phyloP scores from a whole-genome alignment of 2,329 filamentous ascomycete genomes.

The Hymenoscyphus scutula region DNA sequence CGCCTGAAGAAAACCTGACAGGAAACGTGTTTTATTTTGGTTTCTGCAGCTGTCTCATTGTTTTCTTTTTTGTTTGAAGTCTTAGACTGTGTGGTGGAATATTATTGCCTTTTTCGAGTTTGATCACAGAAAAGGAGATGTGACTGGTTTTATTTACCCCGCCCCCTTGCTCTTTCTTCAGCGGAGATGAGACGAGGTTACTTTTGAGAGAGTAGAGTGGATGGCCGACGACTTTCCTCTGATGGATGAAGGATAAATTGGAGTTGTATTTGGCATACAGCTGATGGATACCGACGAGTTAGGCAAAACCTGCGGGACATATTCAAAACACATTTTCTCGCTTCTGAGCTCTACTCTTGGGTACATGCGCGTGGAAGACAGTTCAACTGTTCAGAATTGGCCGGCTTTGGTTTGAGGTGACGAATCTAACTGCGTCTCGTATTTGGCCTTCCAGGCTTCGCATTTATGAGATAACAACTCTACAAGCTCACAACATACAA shows the following conservation, averaged over 20 bases:
- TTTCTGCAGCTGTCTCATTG: background rate
- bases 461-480: too few relatives aligned
- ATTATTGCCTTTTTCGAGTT: background rate
- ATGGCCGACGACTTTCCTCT: background rate
- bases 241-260: background rate
- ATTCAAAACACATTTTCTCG: too few relatives aligned
- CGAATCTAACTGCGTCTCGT: too few relatives aligned
- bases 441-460: too few relatives aligned
- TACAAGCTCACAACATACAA: too few relatives aligned
- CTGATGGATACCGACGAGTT: too few relatives aligned
- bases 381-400: too few relatives aligned
- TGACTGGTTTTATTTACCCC: background rate
- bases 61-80: background rate
- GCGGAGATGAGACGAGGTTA: background rate
- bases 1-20: background rate
- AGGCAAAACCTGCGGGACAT: too few relatives aligned
- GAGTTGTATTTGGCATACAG: background rate
- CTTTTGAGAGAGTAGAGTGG: background rate
- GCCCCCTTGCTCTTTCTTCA: background rate
- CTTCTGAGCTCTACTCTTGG: too few relatives aligned
- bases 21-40: background rate
- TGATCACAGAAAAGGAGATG: background rate
- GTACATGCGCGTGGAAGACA: too few relatives aligned
- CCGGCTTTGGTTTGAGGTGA: too few relatives aligned
- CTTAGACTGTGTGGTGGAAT: background rate